Conservation (phyloP, 2,329 filamentous ascomycete genomes). For the Colletotrichum liriopes region DNA sequence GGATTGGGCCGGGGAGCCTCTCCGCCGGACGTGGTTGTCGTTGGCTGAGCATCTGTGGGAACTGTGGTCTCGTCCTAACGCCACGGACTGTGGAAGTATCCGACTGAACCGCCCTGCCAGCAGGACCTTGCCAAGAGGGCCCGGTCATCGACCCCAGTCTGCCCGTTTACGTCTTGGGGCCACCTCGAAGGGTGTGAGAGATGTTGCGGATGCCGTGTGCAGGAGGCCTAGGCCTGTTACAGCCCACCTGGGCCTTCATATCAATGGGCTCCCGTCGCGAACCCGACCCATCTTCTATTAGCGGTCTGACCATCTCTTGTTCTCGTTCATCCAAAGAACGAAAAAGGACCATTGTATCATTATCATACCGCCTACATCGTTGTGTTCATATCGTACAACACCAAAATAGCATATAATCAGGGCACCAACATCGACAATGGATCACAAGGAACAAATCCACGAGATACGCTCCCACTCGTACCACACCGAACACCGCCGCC, state of each 20-base stretch:
- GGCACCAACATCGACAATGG: not conserved
- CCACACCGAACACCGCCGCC: constrained; percentile 19
- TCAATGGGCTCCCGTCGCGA: constrained; percentile 1
- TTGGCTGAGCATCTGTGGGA: not conserved
- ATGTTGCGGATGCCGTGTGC: not conserved
- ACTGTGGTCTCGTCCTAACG: not conserved
- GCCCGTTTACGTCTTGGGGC: not conserved
- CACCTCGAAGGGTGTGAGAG: not conserved
- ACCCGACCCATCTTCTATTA: not conserved
- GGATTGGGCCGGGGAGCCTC: not conserved
- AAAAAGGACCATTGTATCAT: not conserved
- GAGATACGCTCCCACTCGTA: constrained; percentile 27
- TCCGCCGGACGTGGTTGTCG: not conserved
- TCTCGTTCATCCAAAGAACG: constrained; percentile 7
- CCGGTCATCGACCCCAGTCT: constrained; percentile 16
- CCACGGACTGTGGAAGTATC: not conserved
- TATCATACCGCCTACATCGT: not conserved
- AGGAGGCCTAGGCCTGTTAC: not conserved
- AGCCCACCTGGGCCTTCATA: constrained; percentile 18
- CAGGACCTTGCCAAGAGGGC: constrained; percentile 28
- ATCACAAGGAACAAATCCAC: constrained; percentile 30
- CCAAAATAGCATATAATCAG: not conserved
- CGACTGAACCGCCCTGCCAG: constrained; percentile 15
- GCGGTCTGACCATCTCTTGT: constrained; percentile 4
- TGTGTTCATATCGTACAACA: not conserved